These are phyloP conservation scores for Monilinia vaccinii-corymbosi DNA, from an alignment of 2,329 filamentous ascomycete genomes.

Conservation along the genomic window DNA sequence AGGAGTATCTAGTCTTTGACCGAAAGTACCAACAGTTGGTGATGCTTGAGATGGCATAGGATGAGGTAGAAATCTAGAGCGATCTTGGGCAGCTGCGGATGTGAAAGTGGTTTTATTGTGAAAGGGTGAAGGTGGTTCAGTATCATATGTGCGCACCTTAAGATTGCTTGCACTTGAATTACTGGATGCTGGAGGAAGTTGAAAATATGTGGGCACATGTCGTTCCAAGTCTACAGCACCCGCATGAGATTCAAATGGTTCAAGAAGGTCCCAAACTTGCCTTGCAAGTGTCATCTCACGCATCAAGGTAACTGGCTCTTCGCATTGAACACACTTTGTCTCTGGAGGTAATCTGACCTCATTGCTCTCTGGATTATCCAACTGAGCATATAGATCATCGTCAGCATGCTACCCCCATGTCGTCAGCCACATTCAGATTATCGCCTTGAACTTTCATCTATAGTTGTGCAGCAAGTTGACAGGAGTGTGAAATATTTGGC, in stretches of 20 bases:
- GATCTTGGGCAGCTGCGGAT: constrained; percentile 8
- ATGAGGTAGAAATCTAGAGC: constrained; percentile 15
- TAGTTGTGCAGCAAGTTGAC: background rate
- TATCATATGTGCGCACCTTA: constrained; percentile 10
- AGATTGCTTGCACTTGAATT: constrained; percentile 6
- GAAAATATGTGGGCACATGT: constrained; percentile 32
- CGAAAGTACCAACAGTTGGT: constrained; percentile 8
- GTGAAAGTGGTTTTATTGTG: constrained; percentile 12
- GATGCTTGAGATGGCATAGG: constrained; percentile 18
- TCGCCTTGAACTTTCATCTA: background rate
- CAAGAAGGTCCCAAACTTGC: constrained; percentile 32
- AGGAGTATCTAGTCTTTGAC: constrained; percentile 13
- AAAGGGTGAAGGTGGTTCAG: constrained; percentile 12
- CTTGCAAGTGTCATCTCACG: constrained; percentile 32
- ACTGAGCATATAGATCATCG: constrained; percentile 13
- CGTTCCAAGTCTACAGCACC: constrained; percentile 33
- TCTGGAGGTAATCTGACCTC: constrained; percentile 23
- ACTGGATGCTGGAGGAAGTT: constrained; percentile 20
- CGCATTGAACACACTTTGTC: constrained; percentile 31
- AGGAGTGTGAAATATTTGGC: constrained; percentile 10
- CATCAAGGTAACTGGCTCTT: constrained; percentile 29
- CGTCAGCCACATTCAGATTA: background rate
- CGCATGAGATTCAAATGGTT: constrained; percentile 31
- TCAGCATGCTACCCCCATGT: constrained; percentile 6
- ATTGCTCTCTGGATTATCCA: constrained; percentile 14